Base-by-base conservation (phyloP, 1,284 basidiomycete species). In the Gyrodon tennesseensis region DNA sequence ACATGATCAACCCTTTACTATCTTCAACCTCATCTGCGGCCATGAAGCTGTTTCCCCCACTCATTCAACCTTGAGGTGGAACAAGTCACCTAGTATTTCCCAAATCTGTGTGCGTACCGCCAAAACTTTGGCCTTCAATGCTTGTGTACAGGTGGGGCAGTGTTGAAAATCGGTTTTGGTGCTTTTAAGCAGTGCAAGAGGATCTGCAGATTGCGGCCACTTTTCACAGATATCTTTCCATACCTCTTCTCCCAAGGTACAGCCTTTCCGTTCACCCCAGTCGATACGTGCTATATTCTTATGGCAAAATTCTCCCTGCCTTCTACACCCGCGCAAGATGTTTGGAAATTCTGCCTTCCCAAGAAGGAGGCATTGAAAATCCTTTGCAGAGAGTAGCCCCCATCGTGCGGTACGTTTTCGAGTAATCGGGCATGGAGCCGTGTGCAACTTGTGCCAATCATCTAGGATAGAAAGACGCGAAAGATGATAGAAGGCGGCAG, bases 401-500 rank as follows among this genome's bases (percentile, higher is more conserved):
- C 68, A 70, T 21, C 19, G 56, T 8, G 61, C 68, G 12, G 61
- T 67, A 41, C 61, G 59, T 23, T 46, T 48, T n/a, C n/a, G n/a
- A n/a, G n/a, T n/a, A n/a, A n/a, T n/a, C n/a, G n/a, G n/a, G n/a
- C n/a, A n/a, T n/a, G n/a, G n/a, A n/a, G n/a, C n/a, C n/a, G n/a
- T n/a, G 12, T 37, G 68, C 4, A 25, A 54, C 43, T 59, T 51
- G 0, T 68, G 56, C 68, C 68, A 67, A n/a, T 69, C 65, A 7
- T 69, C 65, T 7, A 55, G 23, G 25, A 70, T 40, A 19, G 65
- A 61, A 27, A 67, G 48, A 37, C 65, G 69, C 1, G 65, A 70
- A 15, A 69, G 62, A 51, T 70, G 68, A 21, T 69, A 62, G 25
- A 70, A 68, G 11, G 58, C 56, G 25, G 68, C 60, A 15, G 68